Evolutionary conservation across 208 protist species (phyloP).

Genomic region (Tritrichomonas foetus): DNA sequence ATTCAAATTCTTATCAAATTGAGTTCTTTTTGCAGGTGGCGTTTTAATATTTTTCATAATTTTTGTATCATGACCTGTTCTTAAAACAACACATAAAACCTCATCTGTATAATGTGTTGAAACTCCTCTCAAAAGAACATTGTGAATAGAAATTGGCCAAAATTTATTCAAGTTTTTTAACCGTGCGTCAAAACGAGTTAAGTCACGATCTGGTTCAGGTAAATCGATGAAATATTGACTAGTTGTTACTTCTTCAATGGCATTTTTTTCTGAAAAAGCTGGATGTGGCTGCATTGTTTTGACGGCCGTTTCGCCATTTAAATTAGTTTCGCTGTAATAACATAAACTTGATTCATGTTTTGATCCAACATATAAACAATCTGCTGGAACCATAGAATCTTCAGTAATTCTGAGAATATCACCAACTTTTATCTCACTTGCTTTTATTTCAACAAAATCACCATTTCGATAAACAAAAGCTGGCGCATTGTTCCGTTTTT

Average conservation of each 20-base stretch:
- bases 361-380: slow-evolving; percentile 29
- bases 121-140: neutral
- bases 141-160: neutral
- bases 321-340: slow-evolving; percentile 39
- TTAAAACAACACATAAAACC: neutral
- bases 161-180: neutral
- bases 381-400: slow-evolving; percentile 31
- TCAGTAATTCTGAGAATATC: slow-evolving; percentile 39
- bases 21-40: neutral
- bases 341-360: slow-evolving; percentile 1
- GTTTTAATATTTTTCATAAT: slow-evolving; percentile 42
- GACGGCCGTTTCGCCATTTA: slow-evolving; percentile 14
- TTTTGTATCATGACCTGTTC: slow-evolving; percentile 42
- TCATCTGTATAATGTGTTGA: neutral
- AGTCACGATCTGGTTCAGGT: neutral
- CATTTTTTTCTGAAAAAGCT: neutral
- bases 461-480: neutral
- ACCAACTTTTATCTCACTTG: neutral
- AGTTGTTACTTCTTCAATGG: neutral
- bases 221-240: neutral
- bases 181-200: slow-evolving; percentile 28
- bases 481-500: neutral
- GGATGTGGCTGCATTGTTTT: neutral
- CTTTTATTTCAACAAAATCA: neutral
- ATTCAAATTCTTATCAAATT: neutral